Evolutionary conservation across 305 asterid genomes (phyloP).

Genomic region (Euphrasia arctica): DNA sequence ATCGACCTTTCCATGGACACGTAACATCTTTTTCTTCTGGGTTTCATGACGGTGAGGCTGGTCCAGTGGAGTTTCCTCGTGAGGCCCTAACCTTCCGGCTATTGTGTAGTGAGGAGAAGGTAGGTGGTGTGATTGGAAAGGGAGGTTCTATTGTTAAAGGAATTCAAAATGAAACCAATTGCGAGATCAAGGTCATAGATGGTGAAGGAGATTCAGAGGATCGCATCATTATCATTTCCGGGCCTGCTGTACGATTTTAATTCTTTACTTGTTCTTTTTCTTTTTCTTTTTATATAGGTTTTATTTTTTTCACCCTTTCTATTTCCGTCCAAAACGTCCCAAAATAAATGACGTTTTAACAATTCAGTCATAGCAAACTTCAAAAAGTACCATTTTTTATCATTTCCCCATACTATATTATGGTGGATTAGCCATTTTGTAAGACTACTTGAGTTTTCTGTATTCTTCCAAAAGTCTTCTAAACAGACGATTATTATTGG

Average conservation of each 20-base stretch:
- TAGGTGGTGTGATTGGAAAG: constrained; percentile 94
- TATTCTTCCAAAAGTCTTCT: too few relatives aligned
- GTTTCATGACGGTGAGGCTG: constrained; percentile 59
- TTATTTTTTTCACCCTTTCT: constrained; percentile 16
- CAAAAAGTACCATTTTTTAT: too few relatives aligned
- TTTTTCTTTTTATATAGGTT: constrained; percentile 1
- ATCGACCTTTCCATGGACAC: constrained; percentile 65
- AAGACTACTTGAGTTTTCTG: too few relatives aligned
- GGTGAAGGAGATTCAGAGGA: constrained; percentile 62
- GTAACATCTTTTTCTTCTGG: constrained; percentile 55
- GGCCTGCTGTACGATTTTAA: constrained; percentile 67
- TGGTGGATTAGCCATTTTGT: too few relatives aligned
- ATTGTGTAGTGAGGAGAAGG: constrained; percentile 82
- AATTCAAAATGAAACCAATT: constrained; percentile 82
- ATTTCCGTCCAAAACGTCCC: too few relatives aligned
- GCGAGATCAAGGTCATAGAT: constrained; percentile 85
- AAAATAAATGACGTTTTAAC: too few relatives aligned
- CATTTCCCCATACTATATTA: too few relatives aligned
- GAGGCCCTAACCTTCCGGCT: constrained; percentile 63
- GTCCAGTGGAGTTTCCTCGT: constrained; percentile 50
- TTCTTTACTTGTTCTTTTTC: constrained; percentile 15
- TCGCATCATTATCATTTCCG: constrained; percentile 78
- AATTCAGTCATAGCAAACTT: too few relatives aligned
- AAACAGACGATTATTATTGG: too few relatives aligned
- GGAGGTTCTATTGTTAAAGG: constrained; percentile 76